Evolutionary conservation across 768 basidiomycete species (phyloP), one percentile per base, ranked within the genome.

Genomic region (Neoboletus subvelutipes): DNA sequence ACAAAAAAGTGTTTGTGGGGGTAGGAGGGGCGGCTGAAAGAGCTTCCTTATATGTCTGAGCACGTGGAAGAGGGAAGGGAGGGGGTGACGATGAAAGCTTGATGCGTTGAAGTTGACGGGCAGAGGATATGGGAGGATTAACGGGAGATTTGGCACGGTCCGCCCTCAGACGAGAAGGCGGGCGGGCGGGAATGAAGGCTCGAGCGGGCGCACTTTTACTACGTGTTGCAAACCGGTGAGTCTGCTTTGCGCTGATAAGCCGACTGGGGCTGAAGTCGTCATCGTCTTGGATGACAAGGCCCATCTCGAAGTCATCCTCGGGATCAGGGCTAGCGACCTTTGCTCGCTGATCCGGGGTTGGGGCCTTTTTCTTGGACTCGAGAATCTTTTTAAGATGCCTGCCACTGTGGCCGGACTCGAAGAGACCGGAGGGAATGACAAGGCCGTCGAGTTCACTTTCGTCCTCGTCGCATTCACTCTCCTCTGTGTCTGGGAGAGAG

Each of bases 271-370:
- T 92, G 47, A 94, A 83, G 67, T 93, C 90, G 52, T 80, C 82
- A 67, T 91, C 91, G 59, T 90, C 88, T 64, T 88, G 86, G 64
- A 94, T 86, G 61, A 92, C 81, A 51, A 94, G 84, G 15, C 92
- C 92, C 58, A 81, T 81, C 72, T 94, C 92, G 60, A 93, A 92
- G 69, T 92, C 89, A 58, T 93, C 91, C 64, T 94, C 92, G 13
- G 78, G 83, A 70, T 91, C 83, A 17, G 85, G 81, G 56, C 73
- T 78, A 26, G 83, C 74, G 8, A 81, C 67, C 61, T 83, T 86
- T 61, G 80, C 69, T 20, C 73, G 73, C 24, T 80, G 79, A 20
- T 83, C 82, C 45, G 78, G 79, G 69, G 83, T 79, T 63, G 84
- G 83, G 24, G 72, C 64, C 62, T 77, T 80, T 74, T 81, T 83